A percentile compares a stretch with the other conserved stretches of the same genome.
phyloP scores from a whole-genome alignment of 1,284 basidiomycete genomes.

The Fomitopsis pinicola region DNA sequence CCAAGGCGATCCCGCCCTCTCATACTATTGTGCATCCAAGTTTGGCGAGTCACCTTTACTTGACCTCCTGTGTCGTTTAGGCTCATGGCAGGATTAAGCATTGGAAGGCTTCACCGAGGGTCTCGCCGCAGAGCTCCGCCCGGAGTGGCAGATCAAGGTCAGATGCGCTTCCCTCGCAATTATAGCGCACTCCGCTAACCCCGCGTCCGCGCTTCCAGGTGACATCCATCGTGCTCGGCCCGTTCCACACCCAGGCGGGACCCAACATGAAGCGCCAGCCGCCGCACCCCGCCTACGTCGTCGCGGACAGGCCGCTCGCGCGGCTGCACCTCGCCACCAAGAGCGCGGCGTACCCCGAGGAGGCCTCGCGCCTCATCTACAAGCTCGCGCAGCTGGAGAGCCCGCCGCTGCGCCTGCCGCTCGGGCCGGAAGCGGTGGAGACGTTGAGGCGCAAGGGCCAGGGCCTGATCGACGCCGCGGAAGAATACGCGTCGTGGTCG shows the following conservation, averaged over 20 bases:
- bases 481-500: conserved; percentile 27
- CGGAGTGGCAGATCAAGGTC: conserved; percentile 38
- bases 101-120: conserved; percentile 30
- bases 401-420: conserved; percentile 25
- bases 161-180: conserved; percentile 1
- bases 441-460: conserved; percentile 13
- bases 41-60: conserved; percentile 17
- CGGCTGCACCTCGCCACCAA: neutral
- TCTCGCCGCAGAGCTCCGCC: conserved; percentile 30
- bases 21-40: conserved; percentile 31
- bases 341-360: neutral
- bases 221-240: conserved; percentile 7
- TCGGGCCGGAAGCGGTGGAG: conserved; percentile 17
- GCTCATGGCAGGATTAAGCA: conserved; percentile 1
- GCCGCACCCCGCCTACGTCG: conserved; percentile 4
- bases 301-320: neutral
- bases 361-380: conserved; percentile 3
- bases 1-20: conserved; percentile 17
- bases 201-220: conserved; percentile 6
- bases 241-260: conserved; percentile 3
- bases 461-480: conserved; percentile 12
- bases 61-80: neutral
- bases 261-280: neutral
- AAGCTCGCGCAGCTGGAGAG: conserved; percentile 8
- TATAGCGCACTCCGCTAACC: conserved; percentile 1